Base-by-base conservation (phyloP, 164 flowering plant species). In the Vitis labrusca region DNA sequence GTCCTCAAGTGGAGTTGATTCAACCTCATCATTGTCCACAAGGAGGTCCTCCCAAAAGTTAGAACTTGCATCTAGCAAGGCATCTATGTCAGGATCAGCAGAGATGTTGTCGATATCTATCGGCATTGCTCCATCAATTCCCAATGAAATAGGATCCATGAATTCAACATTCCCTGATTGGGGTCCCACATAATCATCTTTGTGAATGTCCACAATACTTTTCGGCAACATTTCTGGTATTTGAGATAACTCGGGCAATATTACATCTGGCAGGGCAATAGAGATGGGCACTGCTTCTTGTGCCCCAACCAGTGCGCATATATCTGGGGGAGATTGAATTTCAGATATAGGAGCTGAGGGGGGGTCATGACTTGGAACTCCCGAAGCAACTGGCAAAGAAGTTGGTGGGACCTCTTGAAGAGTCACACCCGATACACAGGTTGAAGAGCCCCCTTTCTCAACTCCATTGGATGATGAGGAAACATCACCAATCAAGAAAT, bases 31-130 rank as follows among this genome's bases (percentile, higher is more conserved):
- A 30, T 82, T 81, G 51, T 64, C 71, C 7, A 76, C 29, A 44
- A 92, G 81, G 58, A 85, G 74, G 58, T 88, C 86, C 13, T 83
- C 84, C 87, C 79, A 91, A 61, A 80, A 71, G 67, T 64, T 62
- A 17, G 74, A 80, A 67, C 65, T 79, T 63, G 73, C 88, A 65
- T 83, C 88, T 2, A 85, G 51, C 63, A 87, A 73, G 2, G 73
- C 68, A 70, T 87, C 88, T 13, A 88, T 71, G 19, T 84, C 86
- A 13, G 82, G 73, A 78, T 85, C 91, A 49, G 73, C 63, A 49
- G 83, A 67, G 48, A 84, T 71, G 37, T 61, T 70, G 15, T 80
- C 90, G 11, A 76, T 67, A 13, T 85, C 89, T 15, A 88, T 10
- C 5, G 88, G 74, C 13, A 82, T 32, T 8, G 79, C 59, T 17